A percentile compares a stretch with the other conserved stretches of the same genome.
phyloP scores from a whole-genome alignment of 2,329 filamentous ascomycete genomes.

The Talaromyces sp. region DNA sequence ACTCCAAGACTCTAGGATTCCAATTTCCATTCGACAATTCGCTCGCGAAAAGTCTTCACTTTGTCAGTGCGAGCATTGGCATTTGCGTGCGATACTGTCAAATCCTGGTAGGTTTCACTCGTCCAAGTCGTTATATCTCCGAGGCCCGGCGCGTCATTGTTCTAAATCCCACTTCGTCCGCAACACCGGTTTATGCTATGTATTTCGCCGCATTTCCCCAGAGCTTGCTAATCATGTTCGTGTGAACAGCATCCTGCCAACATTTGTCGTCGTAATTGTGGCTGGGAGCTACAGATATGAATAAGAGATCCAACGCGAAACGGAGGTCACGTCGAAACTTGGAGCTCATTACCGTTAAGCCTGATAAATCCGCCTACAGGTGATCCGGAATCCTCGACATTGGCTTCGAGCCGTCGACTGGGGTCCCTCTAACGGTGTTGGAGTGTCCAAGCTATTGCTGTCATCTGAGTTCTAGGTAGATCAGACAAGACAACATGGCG shows the following conservation, averaged over 20 bases:
- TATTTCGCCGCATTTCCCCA: neutral
- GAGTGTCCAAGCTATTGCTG: neutral
- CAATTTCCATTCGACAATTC: neutral
- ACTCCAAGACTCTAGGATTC: neutral
- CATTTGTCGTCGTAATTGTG: neutral
- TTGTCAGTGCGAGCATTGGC: neutral
- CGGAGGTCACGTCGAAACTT: conserved; percentile 14
- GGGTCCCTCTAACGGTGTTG: neutral
- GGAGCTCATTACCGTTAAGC: conserved; percentile 10
- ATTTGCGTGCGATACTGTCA: neutral
- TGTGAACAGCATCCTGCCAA: neutral
- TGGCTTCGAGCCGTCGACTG: neutral
- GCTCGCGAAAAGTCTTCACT: neutral
- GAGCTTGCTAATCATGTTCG: neutral
- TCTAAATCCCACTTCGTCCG: neutral
- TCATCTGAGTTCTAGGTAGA: neutral
- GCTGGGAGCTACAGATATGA: conserved; percentile 18
- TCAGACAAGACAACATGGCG: conserved; percentile 39
- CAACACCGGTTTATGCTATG: neutral
- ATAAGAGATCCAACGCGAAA: conserved; percentile 14
- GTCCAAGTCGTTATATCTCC: neutral
- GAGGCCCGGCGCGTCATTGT: neutral
- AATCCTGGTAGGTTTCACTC: neutral
- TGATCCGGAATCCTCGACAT: neutral
- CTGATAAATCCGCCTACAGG: conserved; percentile 7